Conservation (phyloP, 1,284 basidiomycete species). For the Rhizoctonia solani region DNA sequence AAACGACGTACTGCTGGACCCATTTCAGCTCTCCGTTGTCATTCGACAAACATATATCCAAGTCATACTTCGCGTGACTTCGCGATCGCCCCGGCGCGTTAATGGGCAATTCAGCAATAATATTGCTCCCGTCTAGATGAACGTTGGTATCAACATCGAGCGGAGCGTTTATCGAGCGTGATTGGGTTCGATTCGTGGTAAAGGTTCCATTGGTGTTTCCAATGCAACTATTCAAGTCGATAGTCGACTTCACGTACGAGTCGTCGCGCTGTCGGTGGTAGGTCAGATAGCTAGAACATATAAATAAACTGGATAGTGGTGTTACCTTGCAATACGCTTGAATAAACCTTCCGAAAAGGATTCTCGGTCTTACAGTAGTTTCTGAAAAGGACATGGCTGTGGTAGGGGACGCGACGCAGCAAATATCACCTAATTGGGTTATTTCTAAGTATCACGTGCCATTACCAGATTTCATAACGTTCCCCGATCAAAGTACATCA, state of each 20-base stretch:
- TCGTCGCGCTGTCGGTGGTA: neutral
- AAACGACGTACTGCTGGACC: neutral
- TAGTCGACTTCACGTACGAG: conserved; percentile 16
- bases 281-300: neutral
- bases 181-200: conserved; percentile 1
- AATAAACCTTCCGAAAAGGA: conserved; percentile 25
- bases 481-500: too few species aligned
- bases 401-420: too few species aligned
- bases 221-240: conserved; percentile 9
- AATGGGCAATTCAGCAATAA: conserved; percentile 14
- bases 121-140: conserved; percentile 14
- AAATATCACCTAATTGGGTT: too few species aligned
- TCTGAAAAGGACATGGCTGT: conserved; percentile 20
- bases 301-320: neutral
- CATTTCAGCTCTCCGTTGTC: conserved; percentile 21
- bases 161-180: neutral
- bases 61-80: conserved; percentile 27
- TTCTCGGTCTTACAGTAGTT: conserved; percentile 13
- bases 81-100: neutral
- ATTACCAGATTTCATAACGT: too few species aligned
- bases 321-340: conserved; percentile 28
- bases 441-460: too few species aligned
- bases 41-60: conserved; percentile 21
- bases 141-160: conserved; percentile 1
- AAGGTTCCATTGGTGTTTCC: conserved; percentile 24